Evolutionary conservation across 495 filamentous ascomycete species (phyloP), one percentile per base, ranked within the genome.

Genomic region (Podospora anserina): DNA sequence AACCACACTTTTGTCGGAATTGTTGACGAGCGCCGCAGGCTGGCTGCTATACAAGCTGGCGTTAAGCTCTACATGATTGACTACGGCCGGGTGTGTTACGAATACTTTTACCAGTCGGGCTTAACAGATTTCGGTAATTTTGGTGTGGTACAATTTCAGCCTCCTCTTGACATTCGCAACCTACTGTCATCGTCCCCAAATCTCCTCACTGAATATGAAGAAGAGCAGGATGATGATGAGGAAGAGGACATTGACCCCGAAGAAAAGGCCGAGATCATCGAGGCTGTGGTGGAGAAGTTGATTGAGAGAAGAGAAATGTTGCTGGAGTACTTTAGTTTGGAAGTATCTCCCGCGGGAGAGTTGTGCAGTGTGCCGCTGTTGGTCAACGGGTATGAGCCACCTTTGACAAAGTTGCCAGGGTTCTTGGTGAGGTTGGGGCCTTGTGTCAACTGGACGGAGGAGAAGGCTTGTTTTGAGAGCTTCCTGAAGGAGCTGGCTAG

Each of bases 91-190:
- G 82, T 92, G 16, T 90, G 88, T 78, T 90, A 88, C 66, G 96
- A 98, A 74, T 94, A 94, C 79, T 97, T 99, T 81, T 98, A 99
- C 80, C 96, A 99, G 79, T 81, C 98, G 59, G 96, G 94, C 2
- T 86, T 99, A 57, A 97, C 95, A 0, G 93, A 98, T 75, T 99
- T 98, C 78, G 93, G 90, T 2, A 98, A 98, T 75, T 98, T 97
- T 76, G 96, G 96, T 18, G 74, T 82, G 63, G 96, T 98, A 72
- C 85, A 84, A 9, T 91, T 98, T 66, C 86, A 89, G 63, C 91
- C 93, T 1, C 84, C 92, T 1, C 85, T 97, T 0, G 84, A 87
- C 64, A 79, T 98, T 11, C 77, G 82, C 16, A 88, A 91, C 63
- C 78, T 98, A 11, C 82, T 99, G 0, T 75, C 79, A 34, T 83